phyloP scores from a whole-genome alignment of 2,329 filamentous ascomycete genomes.

The Bipolaris gigantea region DNA sequence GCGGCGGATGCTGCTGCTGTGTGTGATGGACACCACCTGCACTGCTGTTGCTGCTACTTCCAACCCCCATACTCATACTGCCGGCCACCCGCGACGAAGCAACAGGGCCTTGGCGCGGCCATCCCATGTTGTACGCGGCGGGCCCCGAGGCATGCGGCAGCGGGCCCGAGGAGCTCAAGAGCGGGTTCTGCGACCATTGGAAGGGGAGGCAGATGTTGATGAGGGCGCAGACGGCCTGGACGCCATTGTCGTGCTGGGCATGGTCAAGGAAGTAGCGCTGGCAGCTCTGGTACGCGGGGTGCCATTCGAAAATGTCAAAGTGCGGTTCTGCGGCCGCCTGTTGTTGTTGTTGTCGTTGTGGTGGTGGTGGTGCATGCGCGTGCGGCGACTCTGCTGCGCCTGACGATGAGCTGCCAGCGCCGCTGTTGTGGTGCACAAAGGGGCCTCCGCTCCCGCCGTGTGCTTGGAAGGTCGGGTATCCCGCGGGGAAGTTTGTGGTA shows the following conservation, averaged over 20 bases:
- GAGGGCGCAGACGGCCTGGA: constrained; percentile 86
- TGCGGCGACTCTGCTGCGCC: constrained; percentile 23
- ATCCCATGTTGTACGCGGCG: constrained; percentile 43
- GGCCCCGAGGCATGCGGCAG: constrained; percentile 37
- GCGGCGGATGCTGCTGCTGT: no score
- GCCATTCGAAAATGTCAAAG: constrained; percentile 89
- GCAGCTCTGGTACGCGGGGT: constrained; percentile 87
- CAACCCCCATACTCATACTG: no score
- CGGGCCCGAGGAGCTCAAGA: constrained; percentile 44
- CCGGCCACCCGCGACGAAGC: constrained; percentile 34
- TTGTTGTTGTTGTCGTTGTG: constrained; percentile 10
- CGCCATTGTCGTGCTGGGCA: constrained; percentile 78
- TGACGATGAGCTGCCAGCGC: constrained; percentile 23
- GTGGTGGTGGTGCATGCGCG: background rate
- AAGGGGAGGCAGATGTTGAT: constrained; percentile 90
- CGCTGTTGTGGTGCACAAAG: constrained; percentile 20
- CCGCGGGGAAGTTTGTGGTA: constrained; percentile 37
- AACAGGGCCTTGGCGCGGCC: constrained; percentile 48
- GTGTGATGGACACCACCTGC: no score
- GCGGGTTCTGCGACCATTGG: constrained; percentile 64
- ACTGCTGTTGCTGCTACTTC: no score
- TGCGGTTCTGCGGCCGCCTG: constrained; percentile 35
- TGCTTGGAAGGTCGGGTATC: constrained; percentile 36
- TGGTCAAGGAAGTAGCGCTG: constrained; percentile 89
- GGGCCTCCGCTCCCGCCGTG: constrained; percentile 20